Conservation (phyloP, 257 asterid genomes). For the Plantago ovata region DNA sequence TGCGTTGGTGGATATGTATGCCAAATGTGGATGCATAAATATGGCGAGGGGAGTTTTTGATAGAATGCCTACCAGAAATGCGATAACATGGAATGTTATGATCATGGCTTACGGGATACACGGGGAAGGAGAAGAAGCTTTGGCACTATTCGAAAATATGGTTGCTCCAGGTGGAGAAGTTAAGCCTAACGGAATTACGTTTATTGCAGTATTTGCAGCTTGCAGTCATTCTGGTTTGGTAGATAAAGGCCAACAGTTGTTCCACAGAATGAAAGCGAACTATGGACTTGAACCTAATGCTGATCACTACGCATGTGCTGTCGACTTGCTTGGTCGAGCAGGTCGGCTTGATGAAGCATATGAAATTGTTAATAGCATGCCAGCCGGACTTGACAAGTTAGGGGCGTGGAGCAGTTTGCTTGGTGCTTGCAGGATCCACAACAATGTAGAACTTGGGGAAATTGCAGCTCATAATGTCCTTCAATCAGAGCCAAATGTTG, state of each 20-base stretch:
- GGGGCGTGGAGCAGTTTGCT: conserved; percentile 90
- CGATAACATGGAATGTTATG: conserved; percentile 83
- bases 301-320: conserved; percentile 79
- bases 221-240: conserved; percentile 90
- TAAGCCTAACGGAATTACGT: conserved; percentile 68
- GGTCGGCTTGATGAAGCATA: conserved; percentile 70
- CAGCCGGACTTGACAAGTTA: conserved; percentile 35
- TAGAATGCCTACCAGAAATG: conserved; percentile 54
- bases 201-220: conserved; percentile 68
- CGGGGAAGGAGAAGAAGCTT: conserved; percentile 71
- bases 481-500: conserved; percentile 62
- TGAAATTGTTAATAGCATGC: conserved; percentile 48
- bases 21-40: conserved; percentile 76
- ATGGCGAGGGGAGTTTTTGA: conserved; percentile 64
- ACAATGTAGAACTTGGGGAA: conserved; percentile 68
- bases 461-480: conserved; percentile 62
- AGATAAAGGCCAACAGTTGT: conserved; percentile 57
- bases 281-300: conserved; percentile 53
- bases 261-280: conserved; percentile 51
- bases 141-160: conserved; percentile 50
- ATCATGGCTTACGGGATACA: conserved; percentile 90
- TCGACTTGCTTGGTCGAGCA: conserved; percentile 87
- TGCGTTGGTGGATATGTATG: conserved; percentile 88
- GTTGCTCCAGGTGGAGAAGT: conserved; percentile 37
- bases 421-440: conserved; percentile 74